Percentiles rank a stretch among this genome's conserved stretches.
phyloP scores from a whole-genome alignment of 805 yeast genomes.

The Nakazawaea populi region DNA sequence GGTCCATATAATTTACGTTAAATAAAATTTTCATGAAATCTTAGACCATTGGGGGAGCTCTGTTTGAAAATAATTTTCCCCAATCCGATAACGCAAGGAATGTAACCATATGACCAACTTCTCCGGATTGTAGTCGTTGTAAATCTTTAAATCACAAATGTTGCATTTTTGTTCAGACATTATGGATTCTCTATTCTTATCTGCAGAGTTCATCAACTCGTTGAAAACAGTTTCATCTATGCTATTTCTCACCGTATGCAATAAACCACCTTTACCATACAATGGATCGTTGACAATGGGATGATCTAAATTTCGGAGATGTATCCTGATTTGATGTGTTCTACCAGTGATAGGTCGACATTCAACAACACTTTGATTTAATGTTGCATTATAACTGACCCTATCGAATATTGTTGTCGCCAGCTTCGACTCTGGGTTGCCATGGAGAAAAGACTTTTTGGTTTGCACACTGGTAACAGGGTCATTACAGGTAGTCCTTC shows the following conservation, averaged over 20 bases:
- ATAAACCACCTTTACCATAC: slow-evolving; percentile 13
- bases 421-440: slow-evolving; percentile 12
- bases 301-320: slow-evolving; percentile 38
- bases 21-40: slow-evolving; percentile 7
- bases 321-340: slow-evolving; percentile 55
- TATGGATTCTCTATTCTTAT: slow-evolving; percentile 15
- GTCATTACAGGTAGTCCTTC: slow-evolving; percentile 24
- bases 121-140: slow-evolving; percentile 22
- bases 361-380: slow-evolving; percentile 30
- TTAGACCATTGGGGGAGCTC: slow-evolving; percentile 41
- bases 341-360: slow-evolving; percentile 49
- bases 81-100: slow-evolving; percentile 33
- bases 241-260: neutral
- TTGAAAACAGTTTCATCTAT: slow-evolving; percentile 9
- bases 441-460: slow-evolving; percentile 20
- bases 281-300: slow-evolving; percentile 31
- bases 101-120: slow-evolving; percentile 40
- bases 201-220: slow-evolving; percentile 10
- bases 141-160: slow-evolving; percentile 28
- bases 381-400: slow-evolving; percentile 6
- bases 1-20: neutral
- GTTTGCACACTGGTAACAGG: slow-evolving; percentile 30
- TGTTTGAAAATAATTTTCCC: slow-evolving; percentile 30
- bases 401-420: slow-evolving; percentile 17
- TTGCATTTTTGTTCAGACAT: slow-evolving; percentile 22